Base-by-base conservation (phyloP, 192 early-diverging fungal species). In the Mortierella alpina region DNA sequence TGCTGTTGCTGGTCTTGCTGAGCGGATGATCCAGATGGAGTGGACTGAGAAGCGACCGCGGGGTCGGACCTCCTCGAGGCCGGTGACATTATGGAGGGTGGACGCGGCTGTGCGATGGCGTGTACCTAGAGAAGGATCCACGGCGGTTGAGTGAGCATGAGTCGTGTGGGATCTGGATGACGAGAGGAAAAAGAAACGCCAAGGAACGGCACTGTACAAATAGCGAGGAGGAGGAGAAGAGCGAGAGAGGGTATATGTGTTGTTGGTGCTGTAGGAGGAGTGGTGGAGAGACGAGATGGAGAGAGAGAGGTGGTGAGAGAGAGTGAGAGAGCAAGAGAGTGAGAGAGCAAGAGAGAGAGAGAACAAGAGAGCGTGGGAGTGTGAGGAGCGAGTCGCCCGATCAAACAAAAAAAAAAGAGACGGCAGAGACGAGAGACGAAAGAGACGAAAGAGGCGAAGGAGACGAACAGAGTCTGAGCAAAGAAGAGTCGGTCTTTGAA, bases 1-100 rank as follows among this genome's bases (percentile, higher is more conserved):
- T 59, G 54, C 22, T 51, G 47, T n/a, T 51, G 50, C 18, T 12
- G 56, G 41, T 54, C 8, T 67, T 57, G 70, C 20, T 65, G 66
- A 2, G 11, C 14, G 14, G 66, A 58, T 15, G 63, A 42, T 6
- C 63, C 11, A 2, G 63, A 41, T n/a, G 64, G 41, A 13, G 20
- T 31, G 7, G 72, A 57, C 14, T 59, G 66, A 52, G 57, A 52
- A 31, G 31, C 31, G 31, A 31, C 3, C 31, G 31, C 31, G 31
- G 31, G 31, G 9, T 46, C 64, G 40, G 75, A 65, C 42, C 75
- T 39, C 54, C 75, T 70, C 18, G 75, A 70, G 13, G 62, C 75
- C 20, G 75, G 75, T 6, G 75, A 78, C 68, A 70, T 76, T 61
- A 53, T 22, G 31, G 31, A 31, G 31, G 3, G 31, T 3, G 31